Evolutionary conservation across 495 filamentous ascomycete genomes (phyloP), one percentile per base, ranked within the genome.

Genomic region (Cryomyces minteri): DNA sequence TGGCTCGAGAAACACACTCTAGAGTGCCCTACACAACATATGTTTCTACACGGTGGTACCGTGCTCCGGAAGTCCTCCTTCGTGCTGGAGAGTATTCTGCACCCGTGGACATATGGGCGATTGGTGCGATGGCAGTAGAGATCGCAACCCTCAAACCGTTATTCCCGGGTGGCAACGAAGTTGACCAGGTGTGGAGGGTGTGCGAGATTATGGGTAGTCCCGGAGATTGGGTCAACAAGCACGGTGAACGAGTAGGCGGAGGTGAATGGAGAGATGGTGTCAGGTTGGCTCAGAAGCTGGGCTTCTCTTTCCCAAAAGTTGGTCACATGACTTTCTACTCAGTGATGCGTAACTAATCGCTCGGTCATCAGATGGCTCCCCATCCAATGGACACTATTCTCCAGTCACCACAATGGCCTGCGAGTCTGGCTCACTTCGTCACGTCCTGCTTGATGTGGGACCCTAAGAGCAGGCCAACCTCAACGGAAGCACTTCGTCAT

Each of bases 371-470:
- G 80, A 99, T 99, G 92, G 86, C 90, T 37, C 92, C 92, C 18
- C 88, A 95, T 58, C 74, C 88, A 5, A 90, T 99, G 82, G 90
- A 95, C 49, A 85, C 82, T 30, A 92, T 96, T 51, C 71, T 96
- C 5, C 84, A 84, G 51, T 54, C 80, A 4, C 86, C 92, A 10
- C 82, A 90, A 57, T 99, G 92, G 92, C 90, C 92, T 4, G 66
- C 77, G 1, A 82, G 84, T 32, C 71, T 99, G 31, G 79, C 77
- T 52, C 72, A 87, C 31, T 95, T 99, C 55, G 92, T 99, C 41
- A 96, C 92, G 2, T 94, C 87, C 88, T 99, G 92, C 65, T 63
- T 99, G 48, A 94, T 96, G 90, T 99, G 92, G 92, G 92, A 99
- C 63, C 92, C 92, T 11, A 88, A 87, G 65, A 77, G 67, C 59